Evolutionary conservation across 1,284 basidiomycete species (phyloP), one percentile per base, ranked within the genome.

Genomic region (Pseudozyma sp.): DNA sequence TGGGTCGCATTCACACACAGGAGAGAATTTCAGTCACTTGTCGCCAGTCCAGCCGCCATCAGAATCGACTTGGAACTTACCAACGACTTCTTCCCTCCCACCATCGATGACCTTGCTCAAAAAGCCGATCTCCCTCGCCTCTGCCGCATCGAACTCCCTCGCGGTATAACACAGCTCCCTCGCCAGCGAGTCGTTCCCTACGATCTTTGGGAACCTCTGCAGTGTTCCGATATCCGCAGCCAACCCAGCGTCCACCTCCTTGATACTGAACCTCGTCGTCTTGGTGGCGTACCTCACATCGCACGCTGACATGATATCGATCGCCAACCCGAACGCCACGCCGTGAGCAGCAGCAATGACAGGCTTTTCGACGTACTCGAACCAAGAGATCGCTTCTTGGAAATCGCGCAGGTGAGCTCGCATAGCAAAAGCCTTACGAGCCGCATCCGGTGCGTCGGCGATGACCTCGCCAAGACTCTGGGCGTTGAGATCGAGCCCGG

Each of bases 171-270:
- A 91, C 9, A 96, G 87, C 85, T 97, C 94, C 54, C 90, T 87
- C 0, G 90, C 87, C n/a, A 92, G 87, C 7, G 91, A 92, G 37
- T 90, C 88, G 85, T 94, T 95, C 0, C 90, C 92, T 0, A 90
- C 89, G 46, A 92, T 88, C 81, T 94, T 93, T 0, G 92, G 93
- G 33, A 96, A 87, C 42, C 92, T 90, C 35, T 94, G 92, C 14
- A 98, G 88, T 0, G 93, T 91, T 3, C 94, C 94, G 50, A 96
- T 91, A 83, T 97, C 94, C 2, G 94, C 92, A 3, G 94, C 94
- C 0, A 97, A 87, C 0, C 93, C 94, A 8, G 94, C 89, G 79
- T 94, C 93, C 8, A 94, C 92, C 88, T 97, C 94, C 59, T 94
- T 93, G 86, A 97, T 92, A 16, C 89, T 88, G 80, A 97, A 93